Percentiles rank a stretch among this genome's conserved stretches.
Evolutionary conservation across 2,329 filamentous ascomycete genomes (phyloP).

Genomic region (Pseudocercospora pini-densiflorae): DNA sequence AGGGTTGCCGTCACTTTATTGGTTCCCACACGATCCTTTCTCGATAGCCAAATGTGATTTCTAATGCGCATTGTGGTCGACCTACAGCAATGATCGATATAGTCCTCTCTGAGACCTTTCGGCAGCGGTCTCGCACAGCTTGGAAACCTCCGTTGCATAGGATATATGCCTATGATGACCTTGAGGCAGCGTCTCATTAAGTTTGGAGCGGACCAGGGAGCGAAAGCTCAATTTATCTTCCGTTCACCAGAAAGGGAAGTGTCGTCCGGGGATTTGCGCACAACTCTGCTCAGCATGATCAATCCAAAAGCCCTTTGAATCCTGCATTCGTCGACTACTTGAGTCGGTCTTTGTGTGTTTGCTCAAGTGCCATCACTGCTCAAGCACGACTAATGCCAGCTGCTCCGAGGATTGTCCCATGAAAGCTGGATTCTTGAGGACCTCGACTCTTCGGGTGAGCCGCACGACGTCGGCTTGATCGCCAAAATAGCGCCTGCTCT

Average conservation of each 20-base stretch:
- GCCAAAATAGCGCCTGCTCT: constrained; percentile 1
- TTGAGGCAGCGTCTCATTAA: not conserved
- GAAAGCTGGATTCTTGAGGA: not conserved
- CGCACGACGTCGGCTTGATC: not conserved
- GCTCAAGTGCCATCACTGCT: not conserved
- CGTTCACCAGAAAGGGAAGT: too few relatives aligned
- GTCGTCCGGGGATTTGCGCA: not conserved
- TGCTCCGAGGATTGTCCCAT: not conserved
- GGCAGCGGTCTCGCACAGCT: not conserved
- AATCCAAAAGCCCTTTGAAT: not conserved
- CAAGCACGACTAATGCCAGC: not conserved
- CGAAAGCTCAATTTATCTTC: too few relatives aligned
- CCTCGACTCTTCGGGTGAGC: not conserved
- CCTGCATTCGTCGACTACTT: not conserved
- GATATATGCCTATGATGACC: not conserved
- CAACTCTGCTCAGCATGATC: not conserved
- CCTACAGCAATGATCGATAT: not conserved
- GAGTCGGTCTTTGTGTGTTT: not conserved
- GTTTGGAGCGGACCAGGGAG: too few relatives aligned
- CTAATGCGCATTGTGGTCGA: not conserved
- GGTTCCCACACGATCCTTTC: too few relatives aligned
- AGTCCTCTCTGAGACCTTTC: not conserved
- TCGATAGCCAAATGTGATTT: too few relatives aligned
- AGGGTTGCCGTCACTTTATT: too few relatives aligned
- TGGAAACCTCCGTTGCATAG: not conserved